phyloP scores from a whole-genome alignment of 2,329 filamentous ascomycete genomes.

The Penicillium sp. region DNA sequence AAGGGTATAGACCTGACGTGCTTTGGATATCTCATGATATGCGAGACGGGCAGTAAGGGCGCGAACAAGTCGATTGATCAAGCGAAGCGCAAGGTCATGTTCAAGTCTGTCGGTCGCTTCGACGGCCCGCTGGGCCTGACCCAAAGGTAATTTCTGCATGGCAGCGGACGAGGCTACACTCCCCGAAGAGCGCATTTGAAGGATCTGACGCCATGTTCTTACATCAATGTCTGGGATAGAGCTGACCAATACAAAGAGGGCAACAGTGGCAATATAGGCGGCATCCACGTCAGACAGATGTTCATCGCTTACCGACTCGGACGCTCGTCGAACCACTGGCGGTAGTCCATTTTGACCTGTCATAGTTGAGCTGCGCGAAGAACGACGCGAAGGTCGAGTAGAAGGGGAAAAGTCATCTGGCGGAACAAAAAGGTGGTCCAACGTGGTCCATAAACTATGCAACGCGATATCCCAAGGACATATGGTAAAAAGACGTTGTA shows the following conservation, averaged over 20 bases:
- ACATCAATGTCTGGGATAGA: slow-evolving; percentile 39
- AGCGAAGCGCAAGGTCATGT: slow-evolving; percentile 53
- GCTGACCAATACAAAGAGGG: slow-evolving; percentile 39
- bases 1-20: slow-evolving; percentile 30
- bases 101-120: slow-evolving; percentile 48
- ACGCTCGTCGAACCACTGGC: slow-evolving; percentile 29
- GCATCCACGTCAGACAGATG: slow-evolving; percentile 41
- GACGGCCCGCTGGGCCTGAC: slow-evolving; percentile 32
- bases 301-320: slow-evolving; percentile 30
- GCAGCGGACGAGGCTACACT: slow-evolving; percentile 39
- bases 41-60: slow-evolving; percentile 52
- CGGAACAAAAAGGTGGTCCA: slow-evolving; percentile 43
- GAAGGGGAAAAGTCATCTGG: slow-evolving; percentile 37
- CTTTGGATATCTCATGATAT: slow-evolving; percentile 50
- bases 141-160: slow-evolving; percentile 34
- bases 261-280: slow-evolving; percentile 40
- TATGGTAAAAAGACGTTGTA: slow-evolving; percentile 37
- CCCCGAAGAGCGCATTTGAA: slow-evolving; percentile 44
- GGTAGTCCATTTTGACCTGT: slow-evolving; percentile 16
- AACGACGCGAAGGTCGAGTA: slow-evolving; percentile 31
- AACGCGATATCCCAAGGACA: slow-evolving; percentile 44
- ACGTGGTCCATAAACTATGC: slow-evolving; percentile 43
- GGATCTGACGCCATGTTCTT: slow-evolving; percentile 41
- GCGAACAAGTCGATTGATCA: slow-evolving; percentile 51
- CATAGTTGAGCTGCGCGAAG: slow-evolving; percentile 30